Conservation (phyloP, 2,329 filamentous ascomycete genomes). For the Sphaceloma murrayae region DNA sequence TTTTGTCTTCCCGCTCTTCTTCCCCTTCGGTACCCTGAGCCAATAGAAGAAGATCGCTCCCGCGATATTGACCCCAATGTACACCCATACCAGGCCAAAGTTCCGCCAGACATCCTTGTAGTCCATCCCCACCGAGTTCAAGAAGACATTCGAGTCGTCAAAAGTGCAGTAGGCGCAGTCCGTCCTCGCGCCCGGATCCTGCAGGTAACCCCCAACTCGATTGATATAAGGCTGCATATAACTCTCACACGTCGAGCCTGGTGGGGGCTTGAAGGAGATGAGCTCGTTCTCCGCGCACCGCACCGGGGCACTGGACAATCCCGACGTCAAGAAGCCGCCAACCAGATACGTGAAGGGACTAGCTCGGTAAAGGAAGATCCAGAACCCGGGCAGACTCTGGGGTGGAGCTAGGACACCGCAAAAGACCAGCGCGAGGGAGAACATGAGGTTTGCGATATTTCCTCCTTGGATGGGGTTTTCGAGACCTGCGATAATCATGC, state of each 20-base stretch:
- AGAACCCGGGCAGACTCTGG: constrained; percentile 55
- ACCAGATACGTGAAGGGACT: constrained; percentile 58
- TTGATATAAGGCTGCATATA: constrained; percentile 39
- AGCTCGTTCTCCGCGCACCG: constrained; percentile 39
- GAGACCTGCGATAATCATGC: constrained; percentile 63
- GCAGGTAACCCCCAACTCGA: constrained; percentile 33
- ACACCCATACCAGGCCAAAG: constrained; percentile 60
- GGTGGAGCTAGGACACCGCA: constrained; percentile 53
- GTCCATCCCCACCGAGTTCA: constrained; percentile 34
- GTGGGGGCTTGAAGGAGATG: constrained; percentile 33
- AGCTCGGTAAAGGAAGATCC: constrained; percentile 67
- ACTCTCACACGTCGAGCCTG: constrained; percentile 33
- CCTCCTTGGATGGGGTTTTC: constrained; percentile 59
- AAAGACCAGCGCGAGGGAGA: constrained; percentile 41
- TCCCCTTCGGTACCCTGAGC: constrained; percentile 40
- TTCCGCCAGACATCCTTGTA: constrained; percentile 54
- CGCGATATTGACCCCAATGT: constrained; percentile 53
- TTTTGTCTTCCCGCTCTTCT: too few relatives aligned
- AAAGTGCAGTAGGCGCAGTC: constrained; percentile 44
- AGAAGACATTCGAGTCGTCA: constrained; percentile 38
- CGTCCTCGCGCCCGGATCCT: constrained; percentile 36
- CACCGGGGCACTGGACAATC: constrained; percentile 39
- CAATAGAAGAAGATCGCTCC: constrained; percentile 54
- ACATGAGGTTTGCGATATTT: constrained; percentile 42
- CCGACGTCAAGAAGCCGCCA: constrained; percentile 31